Evolutionary conservation across 169 alveolate genomes (phyloP), one percentile per base, ranked within the genome.

Genomic region (Toxoplasma gondii): DNA sequence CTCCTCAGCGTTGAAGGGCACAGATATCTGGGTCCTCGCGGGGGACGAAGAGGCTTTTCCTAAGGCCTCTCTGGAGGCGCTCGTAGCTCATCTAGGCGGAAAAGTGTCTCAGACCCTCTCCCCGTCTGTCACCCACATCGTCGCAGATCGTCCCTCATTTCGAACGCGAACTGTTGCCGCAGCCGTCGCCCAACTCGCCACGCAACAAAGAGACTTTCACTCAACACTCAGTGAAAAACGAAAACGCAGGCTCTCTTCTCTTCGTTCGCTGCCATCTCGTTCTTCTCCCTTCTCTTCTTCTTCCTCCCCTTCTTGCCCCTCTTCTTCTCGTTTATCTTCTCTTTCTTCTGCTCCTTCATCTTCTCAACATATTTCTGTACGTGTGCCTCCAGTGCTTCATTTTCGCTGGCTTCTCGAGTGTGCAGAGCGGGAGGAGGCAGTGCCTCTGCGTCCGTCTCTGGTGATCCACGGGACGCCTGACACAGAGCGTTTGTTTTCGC

Each of bases 391-490:
- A 24, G 67, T 82, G 27, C 38, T 82, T 10, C 90, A 82, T 67
- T 82, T 41, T n/a, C 69, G 90, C 12, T 82, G 90, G 90, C 64
- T 82, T 9, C 90, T 82, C 34, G 90, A 82, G 69, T 82, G 90
- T 41, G 90, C 90, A 10, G 49, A 44, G 67, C 5, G 17, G 0
- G 67, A 45, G 38, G 38, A 29, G 36, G 43, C 39, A 39, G 67
- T 43, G 38, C 69, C 90, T 43, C 69, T 82, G 90, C 90, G 90
- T 9, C 90, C 90, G 0, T 24, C 36, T 41, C 69, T 41, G 22
- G 90, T 82, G 54, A 39, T 82, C 2, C 90, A 82, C 67, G 90
- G 90, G 69, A 82, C 90, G 54, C 54, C 54, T 7, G 90, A 39
- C 0, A 39, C 67, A 12, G 67, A 9, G 29, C 70, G 67, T 0